Evolutionary conservation across 305 asterid species (phyloP).

Genomic region (Plantago coronopus): DNA sequence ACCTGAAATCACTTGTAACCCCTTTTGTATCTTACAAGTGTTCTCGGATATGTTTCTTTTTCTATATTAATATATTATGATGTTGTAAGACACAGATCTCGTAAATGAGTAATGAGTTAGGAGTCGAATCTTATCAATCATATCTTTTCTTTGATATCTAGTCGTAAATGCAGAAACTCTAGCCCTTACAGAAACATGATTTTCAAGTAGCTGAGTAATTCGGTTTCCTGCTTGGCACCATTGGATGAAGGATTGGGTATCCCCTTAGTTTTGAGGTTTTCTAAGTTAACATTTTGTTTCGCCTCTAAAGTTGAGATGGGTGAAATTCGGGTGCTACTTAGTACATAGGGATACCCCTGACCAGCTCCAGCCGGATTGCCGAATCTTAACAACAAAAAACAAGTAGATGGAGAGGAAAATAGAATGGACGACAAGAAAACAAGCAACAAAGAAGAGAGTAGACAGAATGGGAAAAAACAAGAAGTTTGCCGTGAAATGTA

Average conservation of each 20-base stretch:
- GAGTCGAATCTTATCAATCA: too few species aligned
- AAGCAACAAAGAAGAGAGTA: too few species aligned
- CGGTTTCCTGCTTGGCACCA: slow-evolving; percentile 2
- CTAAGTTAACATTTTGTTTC: background rate
- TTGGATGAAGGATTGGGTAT: background rate
- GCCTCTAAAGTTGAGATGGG: slow-evolving; percentile 4
- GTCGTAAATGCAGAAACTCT: too few species aligned
- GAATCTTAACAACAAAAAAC: too few species aligned
- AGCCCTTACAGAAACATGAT: background rate
- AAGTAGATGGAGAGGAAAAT: too few species aligned
- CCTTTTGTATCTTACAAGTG: background rate
- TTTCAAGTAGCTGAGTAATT: too few species aligned
- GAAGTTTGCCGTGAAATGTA: slow-evolving; percentile 6
- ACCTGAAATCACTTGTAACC: slow-evolving; percentile 5
- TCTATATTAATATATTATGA: too few species aligned
- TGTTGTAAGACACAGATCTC: too few species aligned
- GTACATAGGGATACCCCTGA: slow-evolving; percentile 8
- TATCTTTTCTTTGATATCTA: too few species aligned
- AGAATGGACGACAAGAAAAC: too few species aligned
- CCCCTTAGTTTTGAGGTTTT: slow-evolving; percentile 4
- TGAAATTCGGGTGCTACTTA: background rate
- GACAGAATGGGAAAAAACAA: too few species aligned
- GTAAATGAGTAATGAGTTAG: too few species aligned
- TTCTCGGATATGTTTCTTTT: background rate
- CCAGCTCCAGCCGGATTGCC: background rate